Evolutionary conservation across 2,329 filamentous ascomycete genomes (phyloP).

Genomic region (Fusarium sororula): DNA sequence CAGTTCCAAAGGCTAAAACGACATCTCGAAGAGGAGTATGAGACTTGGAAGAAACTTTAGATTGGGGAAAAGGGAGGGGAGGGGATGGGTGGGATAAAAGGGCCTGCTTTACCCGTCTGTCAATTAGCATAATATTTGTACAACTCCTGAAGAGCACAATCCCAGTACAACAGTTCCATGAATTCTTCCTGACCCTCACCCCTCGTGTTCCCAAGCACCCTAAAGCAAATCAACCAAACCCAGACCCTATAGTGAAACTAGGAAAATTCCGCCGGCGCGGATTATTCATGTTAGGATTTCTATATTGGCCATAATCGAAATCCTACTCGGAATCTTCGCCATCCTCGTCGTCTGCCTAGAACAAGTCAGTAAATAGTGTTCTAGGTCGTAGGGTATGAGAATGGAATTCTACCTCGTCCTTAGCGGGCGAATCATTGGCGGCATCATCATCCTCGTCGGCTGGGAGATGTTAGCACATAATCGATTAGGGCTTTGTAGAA

Average conservation of each 20-base stretch:
- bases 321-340: constrained; percentile 30
- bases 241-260: background rate
- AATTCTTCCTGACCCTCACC: background rate
- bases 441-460: constrained; percentile 31
- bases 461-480: constrained; percentile 7
- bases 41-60: constrained; percentile 75
- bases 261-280: background rate
- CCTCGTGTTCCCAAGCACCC: background rate
- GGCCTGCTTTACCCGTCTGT: constrained; percentile 26
- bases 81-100: constrained; percentile 7
- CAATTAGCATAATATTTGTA: constrained; percentile 20
- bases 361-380: constrained; percentile 43
- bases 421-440: constrained; percentile 15
- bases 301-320: background rate
- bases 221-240: background rate
- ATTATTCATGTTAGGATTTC: background rate
- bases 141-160: constrained; percentile 22
- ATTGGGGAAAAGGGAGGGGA: background rate
- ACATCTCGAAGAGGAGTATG: constrained; percentile 80
- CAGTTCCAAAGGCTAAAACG: constrained; percentile 77
- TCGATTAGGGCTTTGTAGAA: background rate
- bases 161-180: constrained; percentile 3
- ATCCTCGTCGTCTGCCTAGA: constrained; percentile 35
- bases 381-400: constrained; percentile 32
- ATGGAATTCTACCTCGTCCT: constrained; percentile 43